Evolutionary conservation across 2,329 filamentous ascomycete genomes (phyloP).

Genomic region (Fusarium temperatum): DNA sequence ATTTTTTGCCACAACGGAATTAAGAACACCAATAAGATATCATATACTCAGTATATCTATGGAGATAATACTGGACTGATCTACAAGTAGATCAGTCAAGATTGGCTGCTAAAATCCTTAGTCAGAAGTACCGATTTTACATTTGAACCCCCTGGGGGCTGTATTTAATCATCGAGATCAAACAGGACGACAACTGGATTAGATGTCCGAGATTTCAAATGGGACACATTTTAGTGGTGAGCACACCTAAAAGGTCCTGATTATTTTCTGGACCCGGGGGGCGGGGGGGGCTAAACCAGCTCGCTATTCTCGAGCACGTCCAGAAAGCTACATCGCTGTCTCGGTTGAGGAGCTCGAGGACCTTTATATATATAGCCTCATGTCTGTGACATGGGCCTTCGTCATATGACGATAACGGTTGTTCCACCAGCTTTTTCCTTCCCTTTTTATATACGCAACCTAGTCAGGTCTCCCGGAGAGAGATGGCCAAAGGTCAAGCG

Average conservation of each 20-base stretch:
- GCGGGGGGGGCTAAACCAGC: neutral
- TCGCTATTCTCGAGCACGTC: neutral
- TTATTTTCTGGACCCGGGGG: neutral
- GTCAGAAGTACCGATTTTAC: too few relatives aligned
- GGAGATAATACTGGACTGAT: too few relatives aligned
- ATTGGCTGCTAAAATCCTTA: too few relatives aligned
- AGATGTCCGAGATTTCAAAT: neutral
- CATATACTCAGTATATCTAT: too few relatives aligned
- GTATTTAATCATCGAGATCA: slow-evolving; percentile 1
- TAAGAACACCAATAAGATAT: too few relatives aligned
- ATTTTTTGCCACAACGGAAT: too few relatives aligned
- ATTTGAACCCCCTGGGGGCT: too few relatives aligned
- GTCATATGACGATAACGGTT: slow-evolving; percentile 31
- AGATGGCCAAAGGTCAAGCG: neutral
- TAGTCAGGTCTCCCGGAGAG: slow-evolving; percentile 19
- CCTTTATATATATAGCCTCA: slow-evolving; percentile 8
- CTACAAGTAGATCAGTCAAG: too few relatives aligned
- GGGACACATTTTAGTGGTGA: neutral
- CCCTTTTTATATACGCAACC: neutral
- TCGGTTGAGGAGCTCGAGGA: neutral
- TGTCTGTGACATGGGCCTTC: slow-evolving; percentile 32
- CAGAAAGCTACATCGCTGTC: neutral
- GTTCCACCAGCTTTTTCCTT: slow-evolving; percentile 12
- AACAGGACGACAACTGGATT: neutral
- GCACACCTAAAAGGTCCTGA: neutral